These are phyloP conservation scores for Clavulina sp. DNA, from an alignment of 768 basidiomycete genomes.

Conservation along the genomic window DNA sequence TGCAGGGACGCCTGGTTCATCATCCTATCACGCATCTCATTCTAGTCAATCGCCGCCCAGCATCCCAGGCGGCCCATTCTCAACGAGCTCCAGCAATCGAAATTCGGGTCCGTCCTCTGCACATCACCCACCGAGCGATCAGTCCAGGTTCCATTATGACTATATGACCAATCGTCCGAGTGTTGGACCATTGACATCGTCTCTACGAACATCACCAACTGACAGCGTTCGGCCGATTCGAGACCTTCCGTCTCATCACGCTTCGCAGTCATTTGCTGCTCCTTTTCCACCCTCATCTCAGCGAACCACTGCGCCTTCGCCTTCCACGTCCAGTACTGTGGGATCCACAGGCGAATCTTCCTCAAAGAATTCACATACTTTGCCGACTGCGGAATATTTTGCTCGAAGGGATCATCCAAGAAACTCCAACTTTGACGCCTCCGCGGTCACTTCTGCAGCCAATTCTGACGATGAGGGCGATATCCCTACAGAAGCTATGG, in stretches of 20 bases:
- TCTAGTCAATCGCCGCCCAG: not conserved
- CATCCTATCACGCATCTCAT: too few relatives aligned
- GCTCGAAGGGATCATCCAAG: too few relatives aligned
- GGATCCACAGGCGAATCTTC: not conserved
- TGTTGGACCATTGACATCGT: not conserved
- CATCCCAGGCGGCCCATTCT: too few relatives aligned
- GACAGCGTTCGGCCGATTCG: not conserved
- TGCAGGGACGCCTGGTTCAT: too few relatives aligned
- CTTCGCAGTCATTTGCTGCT: not conserved
- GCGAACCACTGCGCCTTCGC: not conserved
- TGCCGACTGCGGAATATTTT: not conserved
- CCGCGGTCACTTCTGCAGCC: constrained; percentile 3
- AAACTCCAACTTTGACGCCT: too few relatives aligned
- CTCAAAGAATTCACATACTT: not conserved
- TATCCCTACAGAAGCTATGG: constrained; percentile 11
- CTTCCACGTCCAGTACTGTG: not conserved
- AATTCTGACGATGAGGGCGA: constrained; percentile 13
- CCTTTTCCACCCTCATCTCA: not conserved
- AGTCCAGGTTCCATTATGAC: constrained; percentile 3
- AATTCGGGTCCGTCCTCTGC: not conserved
- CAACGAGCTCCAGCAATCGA: too few relatives aligned
- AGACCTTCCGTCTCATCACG: too few relatives aligned
- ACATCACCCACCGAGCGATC: not conserved
- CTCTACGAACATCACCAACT: not conserved
- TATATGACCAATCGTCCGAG: constrained; percentile 19